A percentile compares a stretch with the other conserved stretches of the same genome.
phyloP scores from a whole-genome alignment of 2,329 filamentous ascomycete genomes.

The Fusarium pseudonygamai region DNA sequence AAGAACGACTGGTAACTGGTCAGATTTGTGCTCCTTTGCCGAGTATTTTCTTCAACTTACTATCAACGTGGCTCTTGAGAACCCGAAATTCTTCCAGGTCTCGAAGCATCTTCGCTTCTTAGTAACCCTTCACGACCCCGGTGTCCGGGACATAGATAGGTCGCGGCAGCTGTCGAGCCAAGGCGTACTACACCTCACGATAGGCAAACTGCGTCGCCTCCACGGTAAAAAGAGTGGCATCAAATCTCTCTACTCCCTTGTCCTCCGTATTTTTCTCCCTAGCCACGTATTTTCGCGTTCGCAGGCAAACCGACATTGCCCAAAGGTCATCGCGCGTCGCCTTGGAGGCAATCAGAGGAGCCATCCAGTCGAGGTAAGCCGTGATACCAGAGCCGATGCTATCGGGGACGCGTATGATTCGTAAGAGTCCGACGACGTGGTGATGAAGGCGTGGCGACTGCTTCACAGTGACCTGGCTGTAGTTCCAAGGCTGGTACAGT shows the following conservation, averaged over 20 bases:
- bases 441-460: constrained; percentile 43
- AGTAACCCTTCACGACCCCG: constrained; percentile 10
- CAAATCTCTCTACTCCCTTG: constrained; percentile 33
- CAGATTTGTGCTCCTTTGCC: background rate
- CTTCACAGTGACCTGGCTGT: constrained; percentile 30
- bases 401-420: constrained; percentile 39
- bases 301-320: constrained; percentile 44
- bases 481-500: constrained; percentile 23
- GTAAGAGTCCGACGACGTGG: constrained; percentile 46
- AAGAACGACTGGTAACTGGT: background rate
- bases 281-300: constrained; percentile 41
- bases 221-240: constrained; percentile 40
- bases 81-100: background rate
- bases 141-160: constrained; percentile 42
- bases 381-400: constrained; percentile 34
- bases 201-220: constrained; percentile 46
- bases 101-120: background rate
- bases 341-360: constrained; percentile 34
- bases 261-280: constrained; percentile 14
- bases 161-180: constrained; percentile 45
- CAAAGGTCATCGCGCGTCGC: constrained; percentile 44
- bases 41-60: background rate
- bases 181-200: constrained; percentile 41
- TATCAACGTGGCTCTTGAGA: background rate
- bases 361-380: constrained; percentile 48